phyloP scores from a whole-genome alignment of 2,329 filamentous ascomycete species.

The Rutstroemia sp. region DNA sequence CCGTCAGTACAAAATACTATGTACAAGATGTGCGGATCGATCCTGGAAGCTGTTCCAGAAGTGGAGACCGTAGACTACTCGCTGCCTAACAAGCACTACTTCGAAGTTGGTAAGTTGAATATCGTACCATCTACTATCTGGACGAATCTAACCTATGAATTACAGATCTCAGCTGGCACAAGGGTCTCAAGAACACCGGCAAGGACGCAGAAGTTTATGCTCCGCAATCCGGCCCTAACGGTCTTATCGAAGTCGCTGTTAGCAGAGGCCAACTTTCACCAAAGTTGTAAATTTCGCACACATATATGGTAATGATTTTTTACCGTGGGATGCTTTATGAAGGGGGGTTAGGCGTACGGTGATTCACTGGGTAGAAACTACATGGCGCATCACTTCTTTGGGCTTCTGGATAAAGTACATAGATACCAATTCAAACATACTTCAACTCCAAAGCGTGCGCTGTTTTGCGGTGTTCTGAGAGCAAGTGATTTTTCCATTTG shows the following conservation, averaged over 20 bases:
- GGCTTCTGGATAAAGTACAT: not conserved
- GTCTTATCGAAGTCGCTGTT: constrained; percentile 91
- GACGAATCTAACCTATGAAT: constrained; percentile 11
- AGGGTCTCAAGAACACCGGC: constrained; percentile 89
- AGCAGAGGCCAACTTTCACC: constrained; percentile 37
- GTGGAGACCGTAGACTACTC: constrained; percentile 71
- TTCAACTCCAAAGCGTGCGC: no score
- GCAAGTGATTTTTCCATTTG: no score
- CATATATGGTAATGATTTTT: not conserved
- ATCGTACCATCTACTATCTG: constrained; percentile 5
- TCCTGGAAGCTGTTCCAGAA: constrained; percentile 67
- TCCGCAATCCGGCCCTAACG: constrained; percentile 87
- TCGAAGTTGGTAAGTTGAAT: constrained; percentile 70
- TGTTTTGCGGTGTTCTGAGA: no score
- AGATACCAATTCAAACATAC: not conserved
- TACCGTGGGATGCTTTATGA: not conserved
- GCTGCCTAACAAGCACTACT: constrained; percentile 98
- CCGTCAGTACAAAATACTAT: constrained; percentile 95
- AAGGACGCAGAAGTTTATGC: constrained; percentile 93
- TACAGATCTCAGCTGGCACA: constrained; percentile 90
- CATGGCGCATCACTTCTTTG: not conserved
- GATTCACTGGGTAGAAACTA: not conserved
- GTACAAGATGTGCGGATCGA: constrained; percentile 96
- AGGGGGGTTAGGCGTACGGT: not conserved
- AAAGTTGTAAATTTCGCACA: constrained; percentile 20